Evolutionary conservation across 371 early-diverging fungal species (phyloP).

Genomic region (Cokeromyces recurvatus): DNA sequence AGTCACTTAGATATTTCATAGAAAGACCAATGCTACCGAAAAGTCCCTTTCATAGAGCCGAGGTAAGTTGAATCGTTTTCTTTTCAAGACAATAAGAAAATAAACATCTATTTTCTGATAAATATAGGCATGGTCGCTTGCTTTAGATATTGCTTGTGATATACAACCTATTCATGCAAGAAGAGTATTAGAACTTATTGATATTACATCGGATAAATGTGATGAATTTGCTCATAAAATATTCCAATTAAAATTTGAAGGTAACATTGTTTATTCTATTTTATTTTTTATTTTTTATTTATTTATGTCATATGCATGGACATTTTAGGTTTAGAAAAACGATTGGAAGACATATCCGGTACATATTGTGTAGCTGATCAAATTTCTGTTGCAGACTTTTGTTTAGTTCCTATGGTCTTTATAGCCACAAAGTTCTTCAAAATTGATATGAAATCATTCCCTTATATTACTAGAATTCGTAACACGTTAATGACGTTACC

Average conservation of each 20-base stretch:
- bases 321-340: conserved; percentile 56
- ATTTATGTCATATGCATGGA: not conserved
- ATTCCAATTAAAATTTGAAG: conserved; percentile 61
- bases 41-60: conserved; percentile 61
- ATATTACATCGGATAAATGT: conserved; percentile 42
- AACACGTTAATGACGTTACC: conserved; percentile 50
- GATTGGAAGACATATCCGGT: conserved; percentile 60
- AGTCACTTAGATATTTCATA: too few relatives aligned
- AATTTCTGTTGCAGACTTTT: conserved; percentile 82
- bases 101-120: not conserved
- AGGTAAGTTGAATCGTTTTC: conserved; percentile 42
- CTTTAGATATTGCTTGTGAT: conserved; percentile 68
- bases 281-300: not conserved
- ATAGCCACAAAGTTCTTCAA: conserved; percentile 63
- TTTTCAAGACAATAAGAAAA: not conserved
- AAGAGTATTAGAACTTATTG: conserved; percentile 58
- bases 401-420: conserved; percentile 76
- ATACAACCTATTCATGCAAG: conserved; percentile 87
- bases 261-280: too few relatives aligned
- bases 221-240: conserved; percentile 59
- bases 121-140: conserved; percentile 52
- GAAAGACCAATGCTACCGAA: conserved; percentile 66
- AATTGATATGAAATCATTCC: conserved; percentile 71
- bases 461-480: conserved; percentile 62
- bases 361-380: conserved; percentile 77